Percentiles rank a stretch among this genome's conserved stretches.
Conservation (phyloP, 1,139 yeast genomes). For the Pichia sp. region DNA sequence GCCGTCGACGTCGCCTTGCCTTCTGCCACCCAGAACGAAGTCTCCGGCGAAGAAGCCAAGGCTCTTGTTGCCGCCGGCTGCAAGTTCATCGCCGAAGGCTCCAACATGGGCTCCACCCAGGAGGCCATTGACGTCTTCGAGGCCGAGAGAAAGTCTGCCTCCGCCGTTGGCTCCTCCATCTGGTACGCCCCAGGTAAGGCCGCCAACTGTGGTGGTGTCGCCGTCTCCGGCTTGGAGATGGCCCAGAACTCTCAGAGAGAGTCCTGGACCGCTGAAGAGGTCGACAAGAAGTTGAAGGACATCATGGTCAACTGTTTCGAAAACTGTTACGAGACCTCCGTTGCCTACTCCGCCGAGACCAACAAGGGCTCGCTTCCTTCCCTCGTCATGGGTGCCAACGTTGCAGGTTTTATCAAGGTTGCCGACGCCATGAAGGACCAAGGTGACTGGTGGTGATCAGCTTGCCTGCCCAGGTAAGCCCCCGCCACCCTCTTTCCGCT, state of each 20-base stretch:
- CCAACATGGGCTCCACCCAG: conserved; percentile 98
- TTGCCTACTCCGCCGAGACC: conserved; percentile 67
- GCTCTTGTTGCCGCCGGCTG: conserved; percentile 89
- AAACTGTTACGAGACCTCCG: conserved; percentile 86
- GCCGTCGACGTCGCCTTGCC: conserved; percentile 95
- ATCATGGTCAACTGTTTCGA: conserved; percentile 93
- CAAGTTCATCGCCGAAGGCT: conserved; percentile 95
- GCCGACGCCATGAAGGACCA: conserved; percentile 98
- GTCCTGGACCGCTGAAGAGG: conserved; percentile 83
- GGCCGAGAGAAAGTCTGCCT: conserved; percentile 62
- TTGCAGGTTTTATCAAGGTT: conserved; percentile 97
- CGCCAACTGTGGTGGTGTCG: conserved; percentile 99
- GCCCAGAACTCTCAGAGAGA: conserved; percentile 97
- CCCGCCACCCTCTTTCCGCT: background rate
- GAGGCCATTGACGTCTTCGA: conserved; percentile 95
- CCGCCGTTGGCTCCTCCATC: conserved; percentile 48
- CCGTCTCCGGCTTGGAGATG: conserved; percentile 98
- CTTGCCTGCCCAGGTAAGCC: too few relatives aligned
- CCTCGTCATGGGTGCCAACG: conserved; percentile 96
- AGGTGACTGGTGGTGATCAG: conserved; percentile 57
- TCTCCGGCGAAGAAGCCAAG: conserved; percentile 94
- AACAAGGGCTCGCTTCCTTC: conserved; percentile 74
- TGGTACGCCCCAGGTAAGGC: conserved; percentile 99
- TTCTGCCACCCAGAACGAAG: conserved; percentile 98
- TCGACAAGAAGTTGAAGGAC: conserved; percentile 78